Base-by-base conservation (phyloP, 345 rosid genomes). In the Excoecaria agallocha region DNA sequence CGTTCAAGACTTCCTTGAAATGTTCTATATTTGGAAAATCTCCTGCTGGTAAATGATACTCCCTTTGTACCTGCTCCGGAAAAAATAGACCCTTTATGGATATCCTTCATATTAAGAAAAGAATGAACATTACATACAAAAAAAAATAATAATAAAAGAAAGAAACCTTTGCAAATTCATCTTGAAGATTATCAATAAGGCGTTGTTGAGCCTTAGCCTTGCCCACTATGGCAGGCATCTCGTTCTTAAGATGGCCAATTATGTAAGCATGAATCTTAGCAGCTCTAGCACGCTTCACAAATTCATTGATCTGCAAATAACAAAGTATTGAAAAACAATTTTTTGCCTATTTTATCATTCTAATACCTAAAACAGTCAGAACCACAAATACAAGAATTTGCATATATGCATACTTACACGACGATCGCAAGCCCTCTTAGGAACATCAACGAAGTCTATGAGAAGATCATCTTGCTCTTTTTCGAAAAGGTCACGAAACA, bases 221-320 rank as follows among this genome's bases (percentile, higher is more conserved):
- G 52, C 98, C 98, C 73, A 94, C 87, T 84, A 94, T 84, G 22
- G 91, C 78, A n/a, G 98, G 98, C 98, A 94, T 94, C 85, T 94
- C 97, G 77, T 91, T 91, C 81, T 83, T 91, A 30, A 94, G 91
- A 85, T 94, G 91, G 80, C 97, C 84, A 63, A 94, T 90, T 60
- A 94, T 92, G 80, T 88, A 87, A 11, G 98, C 93, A 85, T 94
- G 95, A 67, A 94, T 94, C 87, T 89, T 91, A 25, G 93, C 97
- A 50, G 98, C 98, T 86, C 98, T 87, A 38, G 98, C 98, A 61
- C 98, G 93, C 78, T 94, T 94, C 73, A 92, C 96, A 80, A 92
- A 94, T 81, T 94, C 98, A 19, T 92, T 94, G 70, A 94, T 94
- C 98, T 92, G 55, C 22, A 60, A 13, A 24, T 48, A 13, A 22